Evolutionary conservation across 2,329 filamentous ascomycete genomes (phyloP).

Genomic region (Emergomyces orientalis): DNA sequence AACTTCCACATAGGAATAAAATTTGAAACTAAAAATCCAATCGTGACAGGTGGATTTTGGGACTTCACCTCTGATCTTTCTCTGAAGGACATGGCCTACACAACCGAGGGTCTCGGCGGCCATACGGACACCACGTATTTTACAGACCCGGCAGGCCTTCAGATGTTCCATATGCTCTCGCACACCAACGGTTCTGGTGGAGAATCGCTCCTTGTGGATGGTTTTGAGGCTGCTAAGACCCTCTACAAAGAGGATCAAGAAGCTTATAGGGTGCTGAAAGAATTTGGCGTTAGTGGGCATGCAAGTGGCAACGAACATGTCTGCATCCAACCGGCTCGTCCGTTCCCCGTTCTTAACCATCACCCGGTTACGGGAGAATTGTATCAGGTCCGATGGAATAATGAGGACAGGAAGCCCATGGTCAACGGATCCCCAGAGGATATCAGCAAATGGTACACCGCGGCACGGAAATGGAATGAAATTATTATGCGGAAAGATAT

Average conservation of each 20-base stretch:
- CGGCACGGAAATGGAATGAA: slow-evolving; percentile 63
- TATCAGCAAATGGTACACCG: slow-evolving; percentile 63
- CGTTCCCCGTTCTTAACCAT: slow-evolving; percentile 63
- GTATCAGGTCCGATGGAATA: slow-evolving; percentile 80
- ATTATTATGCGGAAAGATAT: slow-evolving; percentile 56
- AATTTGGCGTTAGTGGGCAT: slow-evolving; percentile 60
- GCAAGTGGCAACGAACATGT: slow-evolving; percentile 80
- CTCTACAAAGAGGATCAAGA: slow-evolving; percentile 47
- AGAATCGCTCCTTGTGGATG: slow-evolving; percentile 73
- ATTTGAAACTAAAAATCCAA: background rate
- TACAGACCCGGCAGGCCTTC: slow-evolving; percentile 79
- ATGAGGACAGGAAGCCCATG: slow-evolving; percentile 69
- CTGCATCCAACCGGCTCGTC: slow-evolving; percentile 61
- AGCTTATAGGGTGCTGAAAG: slow-evolving; percentile 51
- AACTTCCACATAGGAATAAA: background rate
- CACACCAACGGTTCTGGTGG: slow-evolving; percentile 61
- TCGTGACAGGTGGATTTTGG: slow-evolving; percentile 52
- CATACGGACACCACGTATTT: slow-evolving; percentile 98
- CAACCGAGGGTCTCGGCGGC: slow-evolving; percentile 66
- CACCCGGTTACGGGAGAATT: slow-evolving; percentile 39
- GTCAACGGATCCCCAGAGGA: slow-evolving; percentile 44
- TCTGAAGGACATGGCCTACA: slow-evolving; percentile 86
- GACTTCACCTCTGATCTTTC: slow-evolving; percentile 87
- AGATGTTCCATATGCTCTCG: slow-evolving; percentile 85
- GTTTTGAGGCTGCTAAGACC: slow-evolving; percentile 60